Base-by-base conservation (phyloP, 208 protist species). In the Crithidia acanthocephali region DNA sequence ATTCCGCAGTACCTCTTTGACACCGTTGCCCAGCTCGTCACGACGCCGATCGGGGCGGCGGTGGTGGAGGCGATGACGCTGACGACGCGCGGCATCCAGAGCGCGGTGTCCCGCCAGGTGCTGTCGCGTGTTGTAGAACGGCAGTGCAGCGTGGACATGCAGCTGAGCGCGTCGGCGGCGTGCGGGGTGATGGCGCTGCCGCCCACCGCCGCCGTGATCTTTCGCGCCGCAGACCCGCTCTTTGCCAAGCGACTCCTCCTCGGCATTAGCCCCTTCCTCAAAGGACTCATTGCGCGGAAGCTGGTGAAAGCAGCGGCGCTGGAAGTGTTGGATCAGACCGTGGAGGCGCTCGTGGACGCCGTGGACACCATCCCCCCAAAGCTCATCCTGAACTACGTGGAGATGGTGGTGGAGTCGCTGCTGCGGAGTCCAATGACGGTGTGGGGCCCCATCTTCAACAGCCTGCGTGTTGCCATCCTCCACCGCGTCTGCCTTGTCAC, bases 361-460 rank as follows among this genome's bases (percentile, higher is more conserved):
- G 60, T 52, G 11, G 84, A 91, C 53, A 84, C 72, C 0, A 47
- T 92, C 13, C 56, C 68, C 5, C 66, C 83, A 13, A 57, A 72
- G 16, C 11, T 80, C 45, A 66, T 81, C 2, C 66, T 40, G 13
- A 80, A 73, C 20, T 93, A 85, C 44, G 76, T 89, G 7, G 84
- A 93, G 15, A 69, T 84, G 15, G 53, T 92, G 8, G 69, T 61
- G 6, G 58, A 76, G 58, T 70, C 69, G 18, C 72, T 97, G 0
- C 40, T 84, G 50, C 48, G 79, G 57, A 90, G 67, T 22, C 81
- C 80, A 15, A 32, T 72, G 37, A 56, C 63, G 37, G 51, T 88
- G 22, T 94, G 92, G 88, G 89, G 86, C 8, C 86, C 89, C 0
- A 52, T 93, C 11, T 83, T 97, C 32, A 88, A 95, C 66, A 72